Evolutionary conservation across 2,329 filamentous ascomycete genomes (phyloP).

Genomic region (Penicillium sp.): DNA sequence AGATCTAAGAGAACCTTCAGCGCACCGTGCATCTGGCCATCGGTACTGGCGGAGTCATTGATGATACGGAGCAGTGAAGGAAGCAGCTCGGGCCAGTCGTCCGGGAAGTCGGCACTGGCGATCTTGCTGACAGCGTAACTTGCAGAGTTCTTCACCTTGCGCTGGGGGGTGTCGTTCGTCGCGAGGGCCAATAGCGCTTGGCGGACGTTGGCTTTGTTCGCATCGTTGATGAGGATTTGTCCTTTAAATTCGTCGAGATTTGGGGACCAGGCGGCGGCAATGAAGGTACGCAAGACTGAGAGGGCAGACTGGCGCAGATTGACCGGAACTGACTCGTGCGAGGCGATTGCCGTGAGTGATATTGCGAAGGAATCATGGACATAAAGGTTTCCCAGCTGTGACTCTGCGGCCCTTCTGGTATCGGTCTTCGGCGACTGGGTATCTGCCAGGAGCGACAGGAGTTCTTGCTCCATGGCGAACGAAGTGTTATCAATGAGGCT

Average conservation of each 20-base stretch:
- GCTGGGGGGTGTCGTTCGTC: constrained; percentile 68
- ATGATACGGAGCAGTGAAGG: constrained; percentile 77
- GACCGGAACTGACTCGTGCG: constrained; percentile 69
- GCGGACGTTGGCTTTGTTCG: constrained; percentile 71
- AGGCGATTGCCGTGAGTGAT: constrained; percentile 76
- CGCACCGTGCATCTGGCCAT: constrained; percentile 82
- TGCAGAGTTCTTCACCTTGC: constrained; percentile 84
- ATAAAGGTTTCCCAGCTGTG: constrained; percentile 72
- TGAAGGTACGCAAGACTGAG: constrained; percentile 75
- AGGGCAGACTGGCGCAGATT: constrained; percentile 81
- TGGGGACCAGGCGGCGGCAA: constrained; percentile 79
- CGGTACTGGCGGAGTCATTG: constrained; percentile 63
- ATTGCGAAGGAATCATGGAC: constrained; percentile 70
- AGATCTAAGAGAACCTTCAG: constrained; percentile 84
- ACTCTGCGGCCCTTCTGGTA: constrained; percentile 81
- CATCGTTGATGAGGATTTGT: constrained; percentile 68
- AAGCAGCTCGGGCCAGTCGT: constrained; percentile 89
- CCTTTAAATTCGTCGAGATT: constrained; percentile 70
- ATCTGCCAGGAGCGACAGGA: constrained; percentile 82
- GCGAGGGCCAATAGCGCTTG: constrained; percentile 74
- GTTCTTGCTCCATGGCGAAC: constrained; percentile 78
- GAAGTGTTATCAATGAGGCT: constrained; percentile 8
- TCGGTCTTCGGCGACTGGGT: constrained; percentile 76
- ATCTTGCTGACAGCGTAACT: constrained; percentile 93
- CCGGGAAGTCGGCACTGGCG: constrained; percentile 87